A percentile compares a stretch with the other conserved stretches of the same genome.
Conservation (phyloP, 2,329 filamentous ascomycete species). For the Xylaria arbuscula region DNA sequence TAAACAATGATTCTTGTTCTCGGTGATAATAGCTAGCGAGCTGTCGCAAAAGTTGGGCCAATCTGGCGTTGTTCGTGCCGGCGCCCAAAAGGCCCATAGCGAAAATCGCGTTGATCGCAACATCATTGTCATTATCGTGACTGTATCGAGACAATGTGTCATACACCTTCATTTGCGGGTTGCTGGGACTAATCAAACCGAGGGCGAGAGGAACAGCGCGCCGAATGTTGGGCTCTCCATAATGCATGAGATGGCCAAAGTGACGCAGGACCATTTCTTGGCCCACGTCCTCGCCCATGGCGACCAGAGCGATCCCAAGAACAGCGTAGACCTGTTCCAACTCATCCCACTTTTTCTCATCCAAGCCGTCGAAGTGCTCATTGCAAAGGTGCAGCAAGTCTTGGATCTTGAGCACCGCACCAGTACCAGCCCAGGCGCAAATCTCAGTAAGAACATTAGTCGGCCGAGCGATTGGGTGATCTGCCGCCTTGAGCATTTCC, state of each 20-base stretch:
- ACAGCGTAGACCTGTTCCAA: conserved; percentile 96
- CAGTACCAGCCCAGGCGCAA: conserved; percentile 97
- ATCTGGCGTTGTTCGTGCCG: conserved; percentile 95
- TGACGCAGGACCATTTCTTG: conserved; percentile 99
- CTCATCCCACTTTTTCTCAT: conserved; percentile 95
- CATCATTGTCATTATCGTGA: conserved; percentile 98
- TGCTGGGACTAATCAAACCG: conserved; percentile 96
- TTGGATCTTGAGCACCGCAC: conserved; percentile 95
- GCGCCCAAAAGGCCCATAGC: conserved; percentile 98
- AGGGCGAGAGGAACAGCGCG: conserved; percentile 96
- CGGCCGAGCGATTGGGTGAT: conserved; percentile 97
- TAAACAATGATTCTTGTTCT: conserved; percentile 95
- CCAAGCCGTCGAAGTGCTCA: conserved; percentile 93
- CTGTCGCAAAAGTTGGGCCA: conserved; percentile 93
- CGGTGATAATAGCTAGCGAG: conserved; percentile 98
- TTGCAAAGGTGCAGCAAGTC: conserved; percentile 98
- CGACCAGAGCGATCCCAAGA: conserved; percentile 89
- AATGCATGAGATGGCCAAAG: conserved; percentile 99
- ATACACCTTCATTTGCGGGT: conserved; percentile 99
- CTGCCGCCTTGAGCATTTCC: conserved; percentile 95
- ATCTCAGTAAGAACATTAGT: conserved; percentile 94
- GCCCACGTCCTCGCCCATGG: conserved; percentile 98
- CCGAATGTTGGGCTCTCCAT: conserved; percentile 96
- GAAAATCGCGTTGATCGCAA: conserved; percentile 98
- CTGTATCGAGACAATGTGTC: conserved; percentile 97